A percentile compares a stretch with the other conserved stretches of the same genome.
Evolutionary conservation across 2,329 filamentous ascomycete species (phyloP).

Genomic region (Penicillium verrucosum): DNA sequence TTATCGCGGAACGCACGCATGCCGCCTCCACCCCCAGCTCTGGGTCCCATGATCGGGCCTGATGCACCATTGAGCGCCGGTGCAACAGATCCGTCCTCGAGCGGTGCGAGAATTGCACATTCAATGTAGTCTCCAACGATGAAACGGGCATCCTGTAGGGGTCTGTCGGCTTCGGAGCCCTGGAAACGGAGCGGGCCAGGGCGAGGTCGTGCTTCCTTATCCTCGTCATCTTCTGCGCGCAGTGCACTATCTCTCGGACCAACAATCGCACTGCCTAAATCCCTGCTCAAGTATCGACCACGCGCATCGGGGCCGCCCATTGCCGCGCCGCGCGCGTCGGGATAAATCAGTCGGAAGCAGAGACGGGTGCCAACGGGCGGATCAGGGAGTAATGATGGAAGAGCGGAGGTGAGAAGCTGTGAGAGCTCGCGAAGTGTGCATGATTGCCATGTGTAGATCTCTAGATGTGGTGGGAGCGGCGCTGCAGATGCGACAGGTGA

Average conservation of each 20-base stretch:
- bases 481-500: conserved; percentile 54
- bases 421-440: conserved; percentile 80
- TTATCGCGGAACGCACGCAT: conserved; percentile 47
- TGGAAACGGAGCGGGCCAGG: conserved; percentile 41
- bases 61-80: conserved; percentile 38
- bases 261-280: conserved; percentile 78
- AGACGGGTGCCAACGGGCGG: conserved; percentile 78
- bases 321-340: conserved; percentile 58
- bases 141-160: conserved; percentile 72
- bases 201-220: conserved; percentile 35
- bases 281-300: conserved; percentile 70
- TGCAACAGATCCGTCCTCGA: conserved; percentile 70
- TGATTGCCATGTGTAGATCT: conserved; percentile 81
- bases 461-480: conserved; percentile 63
- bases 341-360: conserved; percentile 82
- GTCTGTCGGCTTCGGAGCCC: conserved; percentile 65
- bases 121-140: conserved; percentile 86
- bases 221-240: conserved; percentile 34
- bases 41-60: conserved; percentile 33
- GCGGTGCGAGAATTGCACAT: conserved; percentile 74
- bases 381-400: conserved; percentile 66
- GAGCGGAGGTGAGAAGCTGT: conserved; percentile 67
- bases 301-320: conserved; percentile 41
- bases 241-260: conserved; percentile 43
- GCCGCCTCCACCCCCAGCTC: conserved; percentile 29